Evolutionary conservation across 164 flowering plant genomes (phyloP), one percentile per base, ranked within the genome.

Genomic region (Magnolia sinica): DNA sequence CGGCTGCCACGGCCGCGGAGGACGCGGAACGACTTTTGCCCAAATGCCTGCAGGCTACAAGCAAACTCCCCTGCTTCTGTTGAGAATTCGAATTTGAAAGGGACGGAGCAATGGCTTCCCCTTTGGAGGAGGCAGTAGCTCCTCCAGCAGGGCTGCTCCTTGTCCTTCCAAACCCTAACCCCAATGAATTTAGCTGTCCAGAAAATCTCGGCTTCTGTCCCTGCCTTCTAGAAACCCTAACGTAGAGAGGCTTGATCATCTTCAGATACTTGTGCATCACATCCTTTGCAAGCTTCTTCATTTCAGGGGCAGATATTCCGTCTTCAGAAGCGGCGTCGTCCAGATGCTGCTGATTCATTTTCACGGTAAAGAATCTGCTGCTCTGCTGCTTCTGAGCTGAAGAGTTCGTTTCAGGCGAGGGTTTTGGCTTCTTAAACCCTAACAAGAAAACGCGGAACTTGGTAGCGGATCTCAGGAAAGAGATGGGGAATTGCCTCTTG

Each of bases 1-100:
- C 78, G 4, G 87, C 84, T 3, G 88, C 61, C 85, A 1, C 88
- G 9, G 87, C 87, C 9, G 92, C 77, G 3, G 61, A 55, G 24
- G 90, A 87, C 1, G 91, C 90, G 23, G 96, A 91, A 27, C 92
- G 79, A 80, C 96, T 91, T 74, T 95, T 91, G 61, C 96, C 94
- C 64, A 93, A 79, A 75, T 86, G 92, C 87, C 89, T 93, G 50
- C 89, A 74, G 61, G 87, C 94, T 20, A 88, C 89, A n/a, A 86
- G 81, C 58, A 92, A 79, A 75, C 79, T 89, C 76, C 82, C 84
- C 80, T 77, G 85, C 61, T 83, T 87, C 73, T 63, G 83, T 55
- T 51, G 76, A 85, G 73, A 81, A 37, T 19, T 76, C 20, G 37
- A 77, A 23, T 50, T 11, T 23, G 37, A 6, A 52, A 11, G n/a